Conservation (phyloP, 148 eudicot species). For the Amaranthus cruentus region DNA sequence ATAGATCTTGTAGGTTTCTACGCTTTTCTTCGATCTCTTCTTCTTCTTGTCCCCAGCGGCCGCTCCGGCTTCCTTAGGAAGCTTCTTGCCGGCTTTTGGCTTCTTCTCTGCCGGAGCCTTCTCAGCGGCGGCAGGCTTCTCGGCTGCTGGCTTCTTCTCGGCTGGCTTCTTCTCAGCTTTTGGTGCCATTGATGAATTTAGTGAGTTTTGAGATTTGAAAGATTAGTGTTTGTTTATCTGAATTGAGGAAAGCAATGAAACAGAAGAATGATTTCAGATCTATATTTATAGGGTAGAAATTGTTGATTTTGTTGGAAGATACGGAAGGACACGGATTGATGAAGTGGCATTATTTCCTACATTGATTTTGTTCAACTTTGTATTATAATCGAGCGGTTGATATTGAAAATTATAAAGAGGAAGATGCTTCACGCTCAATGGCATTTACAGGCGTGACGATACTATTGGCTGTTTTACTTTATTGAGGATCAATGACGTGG, state of each 20-base stretch:
- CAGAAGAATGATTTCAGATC: background rate
- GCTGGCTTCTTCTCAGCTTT: conserved; percentile 50
- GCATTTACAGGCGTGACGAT: background rate
- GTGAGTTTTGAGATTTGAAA: background rate
- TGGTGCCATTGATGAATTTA: conserved; percentile 33
- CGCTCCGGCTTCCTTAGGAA: conserved; percentile 45
- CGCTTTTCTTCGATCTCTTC: conserved; percentile 57
- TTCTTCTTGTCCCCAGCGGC: conserved; percentile 50
- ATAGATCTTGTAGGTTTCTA: conserved; percentile 64
- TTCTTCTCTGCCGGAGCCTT: conserved; percentile 47
- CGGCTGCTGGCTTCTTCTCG: conserved; percentile 38
- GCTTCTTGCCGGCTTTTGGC: conserved; percentile 59
- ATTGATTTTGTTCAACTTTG: background rate
- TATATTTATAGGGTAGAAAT: conserved; percentile 13
- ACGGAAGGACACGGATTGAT: conserved; percentile 1
- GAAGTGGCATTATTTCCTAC: background rate
- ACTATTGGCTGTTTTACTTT: background rate
- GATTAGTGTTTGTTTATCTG: background rate
- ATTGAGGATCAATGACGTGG: conserved; percentile 15
- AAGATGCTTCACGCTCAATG: background rate
- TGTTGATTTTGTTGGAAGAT: conserved; percentile 12
- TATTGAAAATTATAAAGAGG: background rate
- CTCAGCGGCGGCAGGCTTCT: conserved; percentile 32
- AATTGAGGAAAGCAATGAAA: background rate
- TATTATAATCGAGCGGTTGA: conserved; percentile 12